Base-by-base conservation (phyloP, 352 stramenopile species). In the Pythium periplocum region DNA sequence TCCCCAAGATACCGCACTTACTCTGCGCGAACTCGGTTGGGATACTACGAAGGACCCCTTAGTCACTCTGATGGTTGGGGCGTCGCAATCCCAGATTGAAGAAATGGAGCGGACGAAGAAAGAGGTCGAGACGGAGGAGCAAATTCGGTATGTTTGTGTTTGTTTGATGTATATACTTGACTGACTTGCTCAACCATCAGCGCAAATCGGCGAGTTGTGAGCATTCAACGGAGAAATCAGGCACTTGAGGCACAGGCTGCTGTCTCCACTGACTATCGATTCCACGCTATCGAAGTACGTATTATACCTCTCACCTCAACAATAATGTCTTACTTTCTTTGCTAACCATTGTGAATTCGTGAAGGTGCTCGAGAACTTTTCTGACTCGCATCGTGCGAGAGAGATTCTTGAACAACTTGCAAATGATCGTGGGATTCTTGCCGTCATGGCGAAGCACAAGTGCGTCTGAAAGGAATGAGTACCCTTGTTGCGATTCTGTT, bases 381-480 rank as follows among this genome's bases (percentile, higher is more conserved):
- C 58, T 0, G 74, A 93, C 34, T 52, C 63, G 10, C 38, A 76
- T 4, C 72, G 71, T 32, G 90, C 90, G 4, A 68, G 73, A 6
- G 68, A 77, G 56, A 95, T 97, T 59, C 67, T 97, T 6, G 69
- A 93, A 45, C 70, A 66, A 10, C 63, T 97, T 31, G 88, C 87
- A 1, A 88, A 76, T n/a, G 87, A 97, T 57, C 83, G 82, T 36
- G 90, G 90, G 1, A 83, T 97, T 56, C 58, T 94, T 10, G 73
- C 83, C 0, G 89, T 97, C 12, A 87, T 97, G 83, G 71, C 70
- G 2, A 95, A 96, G 38, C 82, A 97, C 75, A 84, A 88, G 71
- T 92, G 57, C 32, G 73, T 63, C 41, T 6, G 17, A 26, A 26
- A 26, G 17, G 31, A n/a, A 35, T 31, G 1, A 35, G n/a, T 39